Base-by-base conservation (phyloP, 2,329 filamentous ascomycete genomes). In the Fusarium sp. region DNA sequence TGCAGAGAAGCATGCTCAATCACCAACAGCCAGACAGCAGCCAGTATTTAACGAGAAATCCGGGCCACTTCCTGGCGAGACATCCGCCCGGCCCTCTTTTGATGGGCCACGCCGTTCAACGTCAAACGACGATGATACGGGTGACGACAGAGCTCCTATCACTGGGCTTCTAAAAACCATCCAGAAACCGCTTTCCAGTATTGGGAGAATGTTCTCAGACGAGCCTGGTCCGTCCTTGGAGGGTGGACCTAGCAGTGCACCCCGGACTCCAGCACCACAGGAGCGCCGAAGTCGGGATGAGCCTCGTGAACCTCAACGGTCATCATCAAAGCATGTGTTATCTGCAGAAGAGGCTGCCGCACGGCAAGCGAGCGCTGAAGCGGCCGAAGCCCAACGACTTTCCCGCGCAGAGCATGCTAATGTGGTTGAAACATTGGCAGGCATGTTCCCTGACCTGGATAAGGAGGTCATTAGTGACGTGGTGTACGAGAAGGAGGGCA, bases 391-490 rank as follows among this genome's bases (percentile, higher is more conserved):
- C 7, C 87, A 93, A 65, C 83, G 91, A 13, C 87, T 98, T 58
- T 88, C 95, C 67, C 83, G 88, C 32, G 89, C 90, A 52, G 95
- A 99, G 80, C 93, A 98, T 76, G 83, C 87, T 50, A 94, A 93
- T 69, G 88, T 99, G 7, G 94, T 98, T 3, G 95, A 98, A 78
- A 98, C 95, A 32, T 79, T 99, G 54, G 89, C 92, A 43, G 91
- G 92, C 69, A 99, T 99, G 95, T 99, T 99, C 75, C 95, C 95
- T 1, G 93, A 96, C 73, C 81, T 99, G 46, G 95, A 99, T 75
- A 87, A 88, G 71, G 96, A 99, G 44, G 85, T 99, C 34, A 98
- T 99, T 73, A 93, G 93, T 71, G 95, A 99, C 78, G 95, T 99
- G 36, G 95, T 99, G 25, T 88, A 94, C 75, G 88, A 96, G 80